Evolutionary conservation across 768 basidiomycete species (phyloP), one percentile per base, ranked within the genome.

Genomic region (Lactifluus pinguis): DNA sequence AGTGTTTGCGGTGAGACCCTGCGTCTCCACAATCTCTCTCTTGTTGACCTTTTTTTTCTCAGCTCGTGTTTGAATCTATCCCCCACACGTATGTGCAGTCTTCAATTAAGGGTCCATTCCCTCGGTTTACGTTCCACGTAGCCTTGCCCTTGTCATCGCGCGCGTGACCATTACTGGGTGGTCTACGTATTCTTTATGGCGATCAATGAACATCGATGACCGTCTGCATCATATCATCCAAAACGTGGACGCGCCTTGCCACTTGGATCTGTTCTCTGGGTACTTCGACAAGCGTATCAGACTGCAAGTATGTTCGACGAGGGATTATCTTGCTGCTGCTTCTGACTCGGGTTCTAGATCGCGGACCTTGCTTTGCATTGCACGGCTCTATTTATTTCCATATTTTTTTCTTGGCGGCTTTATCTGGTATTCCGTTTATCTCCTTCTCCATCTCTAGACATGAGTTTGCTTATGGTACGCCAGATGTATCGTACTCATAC

Each of bases 101-200:
- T 11, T 13, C 44, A n/a, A 13, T 42, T 57, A 30, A 53, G 15
- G 39, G 11, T 10, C 44, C 14, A 47, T 45, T 21, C 52, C 49
- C 44, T 8, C 34, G 5, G 30, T 10, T 49, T 10, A 57, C 14
- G 32, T 11, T 17, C 25, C 4, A 38, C 44, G 49, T 42, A 83
- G 82, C 4, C 68, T 82, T 25, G 78, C 82, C 0, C 79, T 78
- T 4, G 66, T 82, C 6, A 73, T 75, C 50, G 77, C 79, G 14
- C 82, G 83, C 8, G 21, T 73, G 1, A 64, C 82, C 13, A 64
- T 78, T 2, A 76, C 81, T 1, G 75, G 67, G 2, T 84, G 83
- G 83, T 77, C 82, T 1, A 68, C 71, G 2, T 84, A 80, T 63
- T 72, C 78, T 1, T 65, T 80, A 6, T 83, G 77, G 76, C 74